Base-by-base conservation (phyloP, 306 rosid species). In the Cucumis melo region DNA sequence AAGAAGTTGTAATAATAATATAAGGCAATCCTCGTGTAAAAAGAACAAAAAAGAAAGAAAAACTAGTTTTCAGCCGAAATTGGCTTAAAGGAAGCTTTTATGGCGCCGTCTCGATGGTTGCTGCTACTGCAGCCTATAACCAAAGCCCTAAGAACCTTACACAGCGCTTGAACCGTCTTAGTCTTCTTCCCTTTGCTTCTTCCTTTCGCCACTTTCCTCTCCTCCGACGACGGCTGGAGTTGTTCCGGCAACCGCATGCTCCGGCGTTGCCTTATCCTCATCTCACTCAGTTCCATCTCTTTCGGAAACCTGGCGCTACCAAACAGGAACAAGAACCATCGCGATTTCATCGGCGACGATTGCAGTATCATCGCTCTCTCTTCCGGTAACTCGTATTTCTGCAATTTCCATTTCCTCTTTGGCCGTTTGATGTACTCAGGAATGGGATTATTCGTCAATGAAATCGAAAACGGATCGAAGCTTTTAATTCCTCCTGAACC, bases 251-350 rank as follows among this genome's bases (percentile, higher is more conserved):
- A 27, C 3, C 58, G 77, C 16, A 20, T 55, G 41, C 82, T 62
- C 67, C 88, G 71, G 24, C 87, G 84, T 67, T 91, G 96, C 81
- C 97, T 81, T 19, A 44, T 67, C 76, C 80, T 87, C 3, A 93
- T 90, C 74, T 91, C 92, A 19, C 84, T 64, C 61, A 91, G 80
- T 44, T 87, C 86, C 94, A 93, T 88, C 86, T 86, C 89, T 10
- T 79, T 72, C 8, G 84, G 87, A 29, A 85, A 55, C 76, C 73
- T 72, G 60, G 76, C 34, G 85, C 89, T 83, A 54, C 96, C 93
- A 71, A 93, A 91, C 85, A 87, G 38, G 2, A 84, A 85, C 83
- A 91, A 51, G 78, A 78, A 81, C 98, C 96, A 91, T 32, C 87
- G 81, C 8, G 91, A 84, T 77, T 87, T 89, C 29, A 83, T 77